phyloP scores from a whole-genome alignment of 805 yeast species.

The Metschnikowia amazonensis region DNA sequence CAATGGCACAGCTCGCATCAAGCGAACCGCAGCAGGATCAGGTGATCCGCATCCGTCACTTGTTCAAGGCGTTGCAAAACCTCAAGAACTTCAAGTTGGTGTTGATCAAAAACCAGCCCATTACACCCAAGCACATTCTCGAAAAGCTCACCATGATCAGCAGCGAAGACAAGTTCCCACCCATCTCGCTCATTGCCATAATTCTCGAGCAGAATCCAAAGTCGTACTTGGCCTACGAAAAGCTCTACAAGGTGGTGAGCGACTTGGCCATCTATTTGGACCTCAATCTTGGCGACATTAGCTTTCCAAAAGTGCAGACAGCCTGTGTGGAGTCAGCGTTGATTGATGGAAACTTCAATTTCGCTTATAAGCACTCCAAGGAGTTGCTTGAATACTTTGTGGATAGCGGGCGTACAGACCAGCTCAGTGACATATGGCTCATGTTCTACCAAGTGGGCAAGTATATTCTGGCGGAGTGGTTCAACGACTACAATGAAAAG shows the following conservation, averaged over 20 bases:
- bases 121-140: slow-evolving; percentile 17
- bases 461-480: slow-evolving; percentile 26
- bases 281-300: slow-evolving; percentile 16
- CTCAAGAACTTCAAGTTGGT: slow-evolving; percentile 35
- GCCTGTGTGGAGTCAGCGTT: slow-evolving; percentile 67
- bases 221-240: slow-evolving; percentile 44
- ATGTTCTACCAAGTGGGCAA: slow-evolving; percentile 74
- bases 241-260: slow-evolving; percentile 38
- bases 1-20: slow-evolving; percentile 15
- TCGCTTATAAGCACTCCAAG: slow-evolving; percentile 47
- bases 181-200: slow-evolving; percentile 30
- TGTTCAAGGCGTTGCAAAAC: slow-evolving; percentile 33
- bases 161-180: slow-evolving; percentile 13
- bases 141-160: slow-evolving; percentile 9
- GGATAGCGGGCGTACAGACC: slow-evolving; percentile 10
- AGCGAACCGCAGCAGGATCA: slow-evolving; percentile 13
- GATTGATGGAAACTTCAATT: slow-evolving; percentile 56
- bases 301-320: slow-evolving; percentile 33
- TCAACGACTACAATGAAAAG: slow-evolving; percentile 16
- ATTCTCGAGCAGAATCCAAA: slow-evolving; percentile 53
- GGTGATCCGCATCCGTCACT: slow-evolving; percentile 27
- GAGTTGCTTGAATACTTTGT: slow-evolving; percentile 32
- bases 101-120: slow-evolving; percentile 11
- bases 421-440: slow-evolving; percentile 52
- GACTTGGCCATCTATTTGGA: slow-evolving; percentile 41